These are phyloP conservation scores for Peniophora sp. DNA, from an alignment of 1,284 basidiomycete species.

Conservation along the genomic window DNA sequence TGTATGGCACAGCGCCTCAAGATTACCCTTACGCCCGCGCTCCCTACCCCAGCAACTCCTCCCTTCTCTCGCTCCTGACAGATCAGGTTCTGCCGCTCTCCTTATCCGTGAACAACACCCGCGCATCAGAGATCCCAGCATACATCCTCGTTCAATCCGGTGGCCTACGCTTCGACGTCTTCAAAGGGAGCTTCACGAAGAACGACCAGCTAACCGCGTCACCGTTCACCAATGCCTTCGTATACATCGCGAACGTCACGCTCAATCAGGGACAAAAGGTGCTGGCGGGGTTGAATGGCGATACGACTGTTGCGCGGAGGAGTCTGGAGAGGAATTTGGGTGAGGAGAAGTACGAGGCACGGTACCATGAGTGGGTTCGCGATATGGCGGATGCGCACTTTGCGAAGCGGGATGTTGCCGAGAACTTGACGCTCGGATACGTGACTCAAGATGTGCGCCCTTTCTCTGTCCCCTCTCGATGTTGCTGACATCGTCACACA, in stretches of 20 bases:
- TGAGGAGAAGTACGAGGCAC: conserved; percentile 34
- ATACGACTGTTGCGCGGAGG: conserved; percentile 22
- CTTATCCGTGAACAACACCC: conserved; percentile 54
- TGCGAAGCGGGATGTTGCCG: conserved; percentile 26
- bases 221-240: conserved; percentile 55
- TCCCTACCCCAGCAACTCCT: conserved; percentile 61
- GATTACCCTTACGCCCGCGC: conserved; percentile 61
- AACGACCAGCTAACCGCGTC: conserved; percentile 73
- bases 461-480: neutral
- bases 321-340: conserved; percentile 18
- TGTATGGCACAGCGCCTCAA: conserved; percentile 65
- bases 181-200: conserved; percentile 61
- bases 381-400: conserved; percentile 39
- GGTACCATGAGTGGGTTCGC: conserved; percentile 46
- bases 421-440: conserved; percentile 59
- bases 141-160: conserved; percentile 71
- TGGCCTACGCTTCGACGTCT: conserved; percentile 67
- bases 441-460: conserved; percentile 59
- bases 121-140: conserved; percentile 46
- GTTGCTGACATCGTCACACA: conserved; percentile 15
- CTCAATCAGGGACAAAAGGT: conserved; percentile 43
- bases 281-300: conserved; percentile 41
- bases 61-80: conserved; percentile 41
- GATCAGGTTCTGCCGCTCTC: conserved; percentile 43
- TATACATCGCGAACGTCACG: conserved; percentile 49